Base-by-base conservation (phyloP, 768 basidiomycete genomes). In the Tulasnella sp. region DNA sequence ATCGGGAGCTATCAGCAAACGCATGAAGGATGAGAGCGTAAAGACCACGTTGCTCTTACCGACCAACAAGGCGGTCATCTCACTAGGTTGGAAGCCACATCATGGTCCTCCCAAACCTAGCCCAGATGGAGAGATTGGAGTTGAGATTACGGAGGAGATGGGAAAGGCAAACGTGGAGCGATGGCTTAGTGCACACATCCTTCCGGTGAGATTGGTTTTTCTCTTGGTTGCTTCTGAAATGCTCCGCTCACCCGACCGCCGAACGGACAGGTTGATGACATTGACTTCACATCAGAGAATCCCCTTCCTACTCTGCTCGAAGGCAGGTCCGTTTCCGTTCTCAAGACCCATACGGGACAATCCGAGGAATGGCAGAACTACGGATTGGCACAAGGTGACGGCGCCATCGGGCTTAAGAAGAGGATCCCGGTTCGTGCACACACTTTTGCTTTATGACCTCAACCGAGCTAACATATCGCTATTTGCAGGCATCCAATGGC, bases 61-160 rank as follows among this genome's bases (percentile, higher is more conserved):
- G 0, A 94, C 93, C 36, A 96, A 97, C 85, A 93, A 92, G 84
- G 95, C 94, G 12, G 90, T 96, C 21, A 94, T 95, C 90, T 91
- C 91, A 5, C 86, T 96, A 76, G 84, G 91, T 3, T 86, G 91
- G 83, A 96, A 96, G 85, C 95, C 95, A 94, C 83, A 85, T 68
- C 83, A 84, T 74, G 82, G 81, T 48, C 78, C 82, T 24, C 81
- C 82, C 34, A 78, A 38, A 39, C 75, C 81, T 27, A 36, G 58
- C 75, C 80, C 75, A 68, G 27, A 77, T 21, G 62, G 38, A 39
- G 74, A 75, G 1, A 80, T 75, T 80, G 58, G 52, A n/a, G 80
- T 76, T 80, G 85, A 88, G n/a, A 87, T 94, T 14, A 88, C 91
- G 2, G 91, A 94, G 79, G 85, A 85, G 16, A 83, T 83, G 71